Evolutionary conservation across 2,329 filamentous ascomycete species (phyloP), one percentile per base, ranked within the genome.

Genomic region (Ceratocystis variospora): DNA sequence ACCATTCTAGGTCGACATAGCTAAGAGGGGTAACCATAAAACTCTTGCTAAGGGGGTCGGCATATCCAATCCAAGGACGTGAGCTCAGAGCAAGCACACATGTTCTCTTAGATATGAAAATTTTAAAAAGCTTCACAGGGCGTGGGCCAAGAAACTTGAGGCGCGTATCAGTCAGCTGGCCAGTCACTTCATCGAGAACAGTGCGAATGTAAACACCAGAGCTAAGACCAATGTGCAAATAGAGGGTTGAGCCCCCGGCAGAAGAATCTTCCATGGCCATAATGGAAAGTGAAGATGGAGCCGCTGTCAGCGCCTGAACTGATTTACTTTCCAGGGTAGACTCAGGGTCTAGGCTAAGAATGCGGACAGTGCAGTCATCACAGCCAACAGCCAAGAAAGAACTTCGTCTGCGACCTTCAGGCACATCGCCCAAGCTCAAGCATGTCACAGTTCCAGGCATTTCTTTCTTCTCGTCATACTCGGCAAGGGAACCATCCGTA

Each of bases 121-220:
- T 91, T 70, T 89, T 87, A 75, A 96, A 96, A 2, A 99, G 81
- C 71, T 90, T 90, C 55, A 96, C 92, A 33, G 90, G 85, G 71
- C 94, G 94, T 0, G 92, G 88, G 0, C 95, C 95, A 7, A 99
- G 80, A 76, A 99, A 99, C 66, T 95, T 91, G 68, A 94, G 94
- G 59, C 94, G 83, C 0, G 93, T 97, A 73, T 99, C 93, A 1
- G 92, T 95, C 45, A 99, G 81, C 74, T 99, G 94, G 67, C 95
- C 95, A 2, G 92, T 97, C 50, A 96, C 84, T 73, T 97, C 95
- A 72, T 99, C 94, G 17, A 99, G 79, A 5, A 96, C 90, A 0
- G 94, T 97, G 57, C 95, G 86, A 28, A 99, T 84, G 73, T 99
- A 99, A 10, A 99, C 91, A 66, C 95, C 94, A 37, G 92, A 97